Evolutionary conservation across 345 rosid genomes (phyloP).

Genomic region (Tarenaya hassleriana): DNA sequence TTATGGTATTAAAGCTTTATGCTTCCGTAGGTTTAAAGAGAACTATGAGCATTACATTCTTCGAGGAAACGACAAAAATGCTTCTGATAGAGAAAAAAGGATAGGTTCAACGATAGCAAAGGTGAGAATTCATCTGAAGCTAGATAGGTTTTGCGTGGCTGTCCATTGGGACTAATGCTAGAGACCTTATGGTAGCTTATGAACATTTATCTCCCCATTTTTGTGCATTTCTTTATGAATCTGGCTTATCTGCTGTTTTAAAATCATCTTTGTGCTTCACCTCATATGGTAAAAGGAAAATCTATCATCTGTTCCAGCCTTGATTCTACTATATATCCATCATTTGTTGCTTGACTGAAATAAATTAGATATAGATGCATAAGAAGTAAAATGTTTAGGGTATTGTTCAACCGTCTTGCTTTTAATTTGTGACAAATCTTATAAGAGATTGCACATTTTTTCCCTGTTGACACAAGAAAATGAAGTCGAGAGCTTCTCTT

Average conservation of each 20-base stretch:
- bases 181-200: slow-evolving; percentile 7
- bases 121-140: slow-evolving; percentile 38
- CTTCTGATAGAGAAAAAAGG: slow-evolving; percentile 82
- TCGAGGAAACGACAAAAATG: slow-evolving; percentile 87
- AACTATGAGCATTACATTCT: slow-evolving; percentile 68
- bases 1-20: slow-evolving; percentile 17
- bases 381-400: not conserved
- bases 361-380: not conserved
- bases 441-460: too few relatives aligned
- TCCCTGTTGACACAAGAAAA: too few relatives aligned
- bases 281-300: slow-evolving; percentile 4
- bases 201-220: slow-evolving; percentile 6
- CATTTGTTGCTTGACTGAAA: slow-evolving; percentile 1
- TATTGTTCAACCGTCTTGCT: slow-evolving; percentile 1
- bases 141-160: slow-evolving; percentile 7
- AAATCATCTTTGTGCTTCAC: slow-evolving; percentile 3
- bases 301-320: slow-evolving; percentile 6
- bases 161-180: not conserved
- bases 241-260: slow-evolving; percentile 5
- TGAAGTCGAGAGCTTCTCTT: too few relatives aligned
- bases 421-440: slow-evolving; percentile 10
- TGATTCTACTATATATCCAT: slow-evolving; percentile 1
- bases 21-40: slow-evolving; percentile 67
- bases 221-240: slow-evolving; percentile 8
- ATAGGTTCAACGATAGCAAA: slow-evolving; percentile 87